Evolutionary conservation across 2,329 filamentous ascomycete species (phyloP), one percentile per base, ranked within the genome.

Genomic region (Pseudohalonectria lignicola): DNA sequence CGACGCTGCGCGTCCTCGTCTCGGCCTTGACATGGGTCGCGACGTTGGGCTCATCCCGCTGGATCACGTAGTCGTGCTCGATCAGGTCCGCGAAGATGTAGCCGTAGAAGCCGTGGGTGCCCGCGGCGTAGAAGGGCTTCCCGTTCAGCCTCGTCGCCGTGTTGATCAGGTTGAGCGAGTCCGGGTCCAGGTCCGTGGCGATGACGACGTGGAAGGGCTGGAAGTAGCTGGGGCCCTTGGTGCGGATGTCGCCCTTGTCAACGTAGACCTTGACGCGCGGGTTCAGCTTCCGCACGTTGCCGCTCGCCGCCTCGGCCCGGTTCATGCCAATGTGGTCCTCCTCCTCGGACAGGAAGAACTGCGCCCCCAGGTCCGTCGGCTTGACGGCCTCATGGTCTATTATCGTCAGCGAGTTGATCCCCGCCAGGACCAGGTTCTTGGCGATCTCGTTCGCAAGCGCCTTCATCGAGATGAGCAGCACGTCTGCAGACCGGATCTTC

Each of bases 41-140:
- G 11, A 84, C 64, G 53, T 96, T 96, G 41, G 83, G 79, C 45
- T 82, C 79, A 43, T 86, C 78, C 41, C 92, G 80, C 63, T 94
- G 81, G 43, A 98, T 81, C 43, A 92, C 77, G 53, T 86, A 98
- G 51, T 88, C 80, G 57, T 98, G 92, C 51, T 80, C 74, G 48
- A 94, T 86, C 17, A 98, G 71, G 57, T 98, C 92, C 41, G 84
- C 83, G 57, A 98, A 98, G 47, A 94, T 83, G 63, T 86, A 98
- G 40, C 92, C 92, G 57, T 93, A 96, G 55, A 94, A 74, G 35
- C 92, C 92, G 54, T 95, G 86, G 3, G 82, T 76, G 36, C 79
- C 82, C 26, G 87, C 84, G 9, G 86, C 86, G 60, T 98, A 98
- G 59, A 95, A 95, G 10, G 87, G 79, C 34, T 78, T 76, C 45